Evolutionary conservation across 2,329 filamentous ascomycete species (phyloP).

Genomic region (Colletotrichum sp.): DNA sequence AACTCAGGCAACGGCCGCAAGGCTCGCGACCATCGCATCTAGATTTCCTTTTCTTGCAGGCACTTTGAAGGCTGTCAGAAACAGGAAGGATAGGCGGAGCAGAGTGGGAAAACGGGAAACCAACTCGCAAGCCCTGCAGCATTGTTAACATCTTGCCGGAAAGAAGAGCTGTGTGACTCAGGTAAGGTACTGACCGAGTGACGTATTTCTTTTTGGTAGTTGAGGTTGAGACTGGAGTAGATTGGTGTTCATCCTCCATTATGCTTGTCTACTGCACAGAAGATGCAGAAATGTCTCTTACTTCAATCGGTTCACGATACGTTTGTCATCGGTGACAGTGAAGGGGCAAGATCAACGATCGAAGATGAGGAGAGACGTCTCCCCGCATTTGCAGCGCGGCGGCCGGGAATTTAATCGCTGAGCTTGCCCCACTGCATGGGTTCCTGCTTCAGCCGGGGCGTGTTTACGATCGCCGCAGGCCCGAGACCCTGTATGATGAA

Average conservation of each 20-base stretch:
- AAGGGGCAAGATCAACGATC: not conserved
- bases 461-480: not conserved
- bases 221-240: not conserved
- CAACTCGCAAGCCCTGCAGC: not conserved
- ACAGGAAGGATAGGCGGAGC: fast-evolving
- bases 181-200: not conserved
- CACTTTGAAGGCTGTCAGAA: not conserved
- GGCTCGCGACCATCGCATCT: not conserved
- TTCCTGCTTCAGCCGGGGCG: not conserved
- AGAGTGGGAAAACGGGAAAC: not conserved
- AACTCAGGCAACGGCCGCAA: not conserved
- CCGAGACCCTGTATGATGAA: not conserved
- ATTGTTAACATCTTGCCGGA: not conserved
- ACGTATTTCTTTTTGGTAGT: not conserved
- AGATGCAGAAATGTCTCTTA: not conserved
- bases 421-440: not conserved
- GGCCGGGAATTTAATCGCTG: not conserved
- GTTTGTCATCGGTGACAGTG: not conserved
- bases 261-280: not conserved
- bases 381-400: not conserved
- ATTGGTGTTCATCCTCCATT: not conserved
- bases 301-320: not conserved
- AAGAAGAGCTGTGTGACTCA: not conserved
- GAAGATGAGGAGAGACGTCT: not conserved
- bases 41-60: not conserved